phyloP scores from a whole-genome alignment of 1,139 yeast species.

The Suhomyces anneliseae region DNA sequence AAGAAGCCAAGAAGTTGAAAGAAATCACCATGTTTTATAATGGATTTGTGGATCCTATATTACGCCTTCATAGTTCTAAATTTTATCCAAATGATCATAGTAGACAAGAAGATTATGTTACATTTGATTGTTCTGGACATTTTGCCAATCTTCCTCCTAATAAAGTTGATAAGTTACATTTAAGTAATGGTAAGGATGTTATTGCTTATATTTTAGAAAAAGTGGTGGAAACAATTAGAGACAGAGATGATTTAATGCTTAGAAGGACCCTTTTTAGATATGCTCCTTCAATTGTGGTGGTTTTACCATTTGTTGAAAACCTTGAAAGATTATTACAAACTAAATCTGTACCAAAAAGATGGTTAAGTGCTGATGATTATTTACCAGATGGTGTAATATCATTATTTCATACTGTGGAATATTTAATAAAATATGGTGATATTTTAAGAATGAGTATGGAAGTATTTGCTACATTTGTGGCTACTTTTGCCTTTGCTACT shows the following conservation, averaged over 20 bases:
- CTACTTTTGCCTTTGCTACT: slow-evolving; percentile 7
- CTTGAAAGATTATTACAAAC: background rate
- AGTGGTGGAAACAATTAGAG: background rate
- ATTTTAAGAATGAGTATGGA: slow-evolving; percentile 8
- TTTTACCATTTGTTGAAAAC: background rate
- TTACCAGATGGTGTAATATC: slow-evolving; percentile 8
- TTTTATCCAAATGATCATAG: slow-evolving; percentile 3
- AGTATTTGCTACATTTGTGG: slow-evolving; percentile 5
- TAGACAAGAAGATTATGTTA: background rate
- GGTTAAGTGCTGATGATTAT: background rate
- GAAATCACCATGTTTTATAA: background rate
- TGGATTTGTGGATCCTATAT: slow-evolving; percentile 1
- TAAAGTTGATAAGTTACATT: slow-evolving; percentile 4
- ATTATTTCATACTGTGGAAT: slow-evolving; percentile 2
- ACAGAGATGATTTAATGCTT: background rate
- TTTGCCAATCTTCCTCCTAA: background rate
- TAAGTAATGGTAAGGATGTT: slow-evolving; percentile 5
- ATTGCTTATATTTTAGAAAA: background rate
- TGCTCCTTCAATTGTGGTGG: background rate
- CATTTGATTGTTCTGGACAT: background rate
- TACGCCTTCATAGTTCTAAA: background rate
- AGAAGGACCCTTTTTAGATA: slow-evolving; percentile 5
- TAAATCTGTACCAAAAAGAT: slow-evolving; percentile 1
- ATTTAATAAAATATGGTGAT: slow-evolving; percentile 6
- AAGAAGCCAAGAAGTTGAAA: slow-evolving; percentile 1